These are phyloP conservation scores for Pythium volutum DNA, from an alignment of 352 stramenopile genomes.

Conservation along the genomic window DNA sequence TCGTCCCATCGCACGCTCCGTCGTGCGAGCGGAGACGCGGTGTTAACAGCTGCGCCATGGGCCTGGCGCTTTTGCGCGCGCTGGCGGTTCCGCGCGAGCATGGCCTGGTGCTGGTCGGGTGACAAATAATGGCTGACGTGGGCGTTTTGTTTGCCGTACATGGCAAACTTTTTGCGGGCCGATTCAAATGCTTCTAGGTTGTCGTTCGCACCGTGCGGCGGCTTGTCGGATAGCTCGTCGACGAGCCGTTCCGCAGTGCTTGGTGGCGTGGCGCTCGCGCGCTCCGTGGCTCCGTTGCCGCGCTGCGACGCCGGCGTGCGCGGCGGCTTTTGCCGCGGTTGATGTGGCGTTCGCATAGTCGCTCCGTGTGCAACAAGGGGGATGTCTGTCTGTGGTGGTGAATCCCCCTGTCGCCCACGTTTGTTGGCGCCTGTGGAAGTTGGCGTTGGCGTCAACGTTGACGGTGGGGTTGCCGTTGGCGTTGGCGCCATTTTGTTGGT, in stretches of 20 bases:
- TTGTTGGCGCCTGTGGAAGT: conserved; percentile 12
- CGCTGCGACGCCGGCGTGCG: neutral
- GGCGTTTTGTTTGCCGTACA: conserved; percentile 45
- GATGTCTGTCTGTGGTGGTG: conserved; percentile 1
- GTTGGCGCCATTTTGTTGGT: conserved; percentile 2
- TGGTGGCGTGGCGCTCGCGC: neutral
- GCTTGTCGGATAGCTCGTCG: conserved; percentile 2
- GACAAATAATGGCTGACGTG: conserved; percentile 42
- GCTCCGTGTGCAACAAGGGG: neutral
- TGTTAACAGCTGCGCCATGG: neutral
- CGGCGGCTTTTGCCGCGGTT: neutral
- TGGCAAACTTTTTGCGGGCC: conserved; percentile 41
- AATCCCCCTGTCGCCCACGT: conserved; percentile 1
- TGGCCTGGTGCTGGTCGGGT: conserved; percentile 16
- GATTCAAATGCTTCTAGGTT: conserved; percentile 23
- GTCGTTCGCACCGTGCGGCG: neutral
- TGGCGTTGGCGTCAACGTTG: conserved; percentile 3
- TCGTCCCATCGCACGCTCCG: neutral
- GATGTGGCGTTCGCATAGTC: neutral
- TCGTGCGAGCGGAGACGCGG: conserved; percentile 1
- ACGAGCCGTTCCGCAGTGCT: conserved; percentile 3
- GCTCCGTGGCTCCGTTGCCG: neutral
- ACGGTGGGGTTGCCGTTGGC: conserved; percentile 11
- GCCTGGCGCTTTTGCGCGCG: conserved; percentile 5
- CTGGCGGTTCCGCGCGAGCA: neutral